Evolutionary conservation across 768 basidiomycete species (phyloP).

Genomic region (Lentinula edodes): DNA sequence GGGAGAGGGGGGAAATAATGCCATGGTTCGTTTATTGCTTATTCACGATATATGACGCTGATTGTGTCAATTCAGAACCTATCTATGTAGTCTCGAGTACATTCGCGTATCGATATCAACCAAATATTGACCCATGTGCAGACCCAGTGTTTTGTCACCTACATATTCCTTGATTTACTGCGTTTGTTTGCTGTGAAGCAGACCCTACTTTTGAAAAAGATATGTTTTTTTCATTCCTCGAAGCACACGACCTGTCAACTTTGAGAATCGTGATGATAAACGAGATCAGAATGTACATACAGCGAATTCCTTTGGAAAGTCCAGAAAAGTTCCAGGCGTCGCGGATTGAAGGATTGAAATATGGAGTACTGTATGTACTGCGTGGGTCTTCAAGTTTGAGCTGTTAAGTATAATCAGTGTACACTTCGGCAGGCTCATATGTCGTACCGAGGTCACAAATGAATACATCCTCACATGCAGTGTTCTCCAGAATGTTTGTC

Average conservation of each 20-base stretch:
- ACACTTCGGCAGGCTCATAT: background rate
- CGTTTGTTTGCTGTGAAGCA: background rate
- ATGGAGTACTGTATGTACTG: background rate
- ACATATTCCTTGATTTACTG: too few species aligned
- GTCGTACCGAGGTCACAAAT: background rate
- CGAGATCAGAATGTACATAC: background rate
- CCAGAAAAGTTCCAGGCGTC: background rate
- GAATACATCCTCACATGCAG: background rate
- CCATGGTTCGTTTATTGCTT: background rate
- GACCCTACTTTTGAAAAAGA: too few species aligned
- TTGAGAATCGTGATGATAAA: background rate
- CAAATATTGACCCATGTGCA: background rate
- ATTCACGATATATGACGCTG: background rate
- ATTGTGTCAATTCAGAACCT: background rate
- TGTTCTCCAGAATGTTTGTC: background rate
- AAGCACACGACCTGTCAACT: background rate
- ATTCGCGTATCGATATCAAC: background rate
- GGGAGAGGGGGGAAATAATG: conserved; percentile 33
- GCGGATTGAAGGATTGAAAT: background rate
- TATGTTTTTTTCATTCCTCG: background rate
- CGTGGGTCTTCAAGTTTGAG: too few species aligned
- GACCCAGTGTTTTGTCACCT: background rate
- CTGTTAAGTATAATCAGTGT: too few species aligned
- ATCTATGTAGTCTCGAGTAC: background rate
- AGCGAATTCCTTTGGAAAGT: background rate